Evolutionary conservation across 2,329 filamentous ascomycete species (phyloP), one percentile per base, ranked within the genome.

Genomic region (Septoria petroselini): DNA sequence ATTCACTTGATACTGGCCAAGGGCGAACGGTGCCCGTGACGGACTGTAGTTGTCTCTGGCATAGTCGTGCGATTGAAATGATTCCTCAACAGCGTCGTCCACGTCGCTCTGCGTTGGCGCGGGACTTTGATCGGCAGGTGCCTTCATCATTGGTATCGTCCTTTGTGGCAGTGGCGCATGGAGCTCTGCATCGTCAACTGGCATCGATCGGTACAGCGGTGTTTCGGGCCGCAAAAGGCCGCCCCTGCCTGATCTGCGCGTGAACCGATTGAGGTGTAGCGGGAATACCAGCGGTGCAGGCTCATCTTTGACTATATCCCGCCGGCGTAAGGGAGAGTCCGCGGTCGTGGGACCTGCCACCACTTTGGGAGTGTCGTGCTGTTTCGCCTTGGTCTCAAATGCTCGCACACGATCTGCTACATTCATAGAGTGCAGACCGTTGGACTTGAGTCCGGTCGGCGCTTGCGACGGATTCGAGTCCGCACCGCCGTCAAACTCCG

Each of bases 261-360:
- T 50, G 31, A 65, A 65, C 4, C 54, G 58, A 19, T 54, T 57
- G 17, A 63, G 50, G 37, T 62, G 63, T 25, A 65, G 41, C 1
- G 63, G 63, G 41, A 61, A 65, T 8, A 65, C 56, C 7, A 61
- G 31, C 8, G 61, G 60, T 17, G 52, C 39, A 6, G 23, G 40
- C 29, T 48, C 44, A 30, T 47, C 47, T 2, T 3, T 31, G 12
- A 12, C 31, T 40, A 15, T 14, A 15, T 41, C 14, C 23, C 17
- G 29, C 31, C 30, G 18, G 12, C 43, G 18, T 44, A 15, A 11
- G 19, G 47, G 31, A 38, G 41, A 17, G 34, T 35, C 41, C 17
- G 44, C 33, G 45, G 38, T 31, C 17, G 18, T 37, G 19, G 39
- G 31, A n/a, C 15, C 11, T 17, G 15, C 14, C 12, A 15, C 15